A percentile compares a stretch with the other conserved stretches of the same genome.
Conservation (phyloP, 2,329 filamentous ascomycete species). For the Fusarium continuum region DNA sequence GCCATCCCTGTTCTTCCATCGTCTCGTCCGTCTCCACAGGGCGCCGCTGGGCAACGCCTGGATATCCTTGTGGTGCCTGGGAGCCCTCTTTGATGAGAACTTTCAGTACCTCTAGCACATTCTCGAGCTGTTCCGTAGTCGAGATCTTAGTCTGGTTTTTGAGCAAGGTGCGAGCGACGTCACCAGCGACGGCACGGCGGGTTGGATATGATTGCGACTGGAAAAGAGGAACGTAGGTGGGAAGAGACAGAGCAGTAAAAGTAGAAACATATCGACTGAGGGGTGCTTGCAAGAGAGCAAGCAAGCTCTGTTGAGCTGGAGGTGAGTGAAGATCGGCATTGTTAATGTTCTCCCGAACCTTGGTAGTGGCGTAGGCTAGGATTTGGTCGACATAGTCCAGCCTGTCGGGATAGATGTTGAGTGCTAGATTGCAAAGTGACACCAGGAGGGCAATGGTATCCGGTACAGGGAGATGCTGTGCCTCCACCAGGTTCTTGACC, state of each 20-base stretch:
- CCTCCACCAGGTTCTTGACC: slow-evolving; percentile 91
- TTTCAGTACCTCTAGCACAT: slow-evolving; percentile 86
- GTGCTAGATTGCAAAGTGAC: slow-evolving; percentile 90
- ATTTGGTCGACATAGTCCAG: slow-evolving; percentile 97
- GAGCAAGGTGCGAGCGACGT: slow-evolving; percentile 84
- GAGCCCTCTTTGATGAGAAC: slow-evolving; percentile 94
- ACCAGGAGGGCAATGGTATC: slow-evolving; percentile 94
- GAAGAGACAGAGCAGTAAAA: slow-evolving; percentile 94
- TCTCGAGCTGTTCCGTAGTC: slow-evolving; percentile 82
- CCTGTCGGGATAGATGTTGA: slow-evolving; percentile 94
- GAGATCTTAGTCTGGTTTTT: slow-evolving; percentile 83
- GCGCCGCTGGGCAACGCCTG: slow-evolving; percentile 80
- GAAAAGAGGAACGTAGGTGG: slow-evolving; percentile 89
- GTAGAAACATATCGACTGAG: slow-evolving; percentile 90
- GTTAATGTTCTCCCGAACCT: slow-evolving; percentile 88
- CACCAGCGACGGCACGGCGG: slow-evolving; percentile 86
- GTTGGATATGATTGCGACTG: slow-evolving; percentile 94
- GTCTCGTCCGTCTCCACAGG: slow-evolving; percentile 92
- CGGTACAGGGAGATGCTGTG: slow-evolving; percentile 89
- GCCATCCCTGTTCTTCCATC: slow-evolving; percentile 96
- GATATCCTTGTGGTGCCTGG: slow-evolving; percentile 84
- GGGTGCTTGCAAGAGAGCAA: slow-evolving; percentile 89
- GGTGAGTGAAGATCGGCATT: slow-evolving; percentile 94
- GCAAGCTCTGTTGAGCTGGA: slow-evolving; percentile 85
- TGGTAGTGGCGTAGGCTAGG: slow-evolving; percentile 84